Base-by-base conservation (phyloP, 2,329 filamentous ascomycete genomes). In the Beauveria australis region DNA sequence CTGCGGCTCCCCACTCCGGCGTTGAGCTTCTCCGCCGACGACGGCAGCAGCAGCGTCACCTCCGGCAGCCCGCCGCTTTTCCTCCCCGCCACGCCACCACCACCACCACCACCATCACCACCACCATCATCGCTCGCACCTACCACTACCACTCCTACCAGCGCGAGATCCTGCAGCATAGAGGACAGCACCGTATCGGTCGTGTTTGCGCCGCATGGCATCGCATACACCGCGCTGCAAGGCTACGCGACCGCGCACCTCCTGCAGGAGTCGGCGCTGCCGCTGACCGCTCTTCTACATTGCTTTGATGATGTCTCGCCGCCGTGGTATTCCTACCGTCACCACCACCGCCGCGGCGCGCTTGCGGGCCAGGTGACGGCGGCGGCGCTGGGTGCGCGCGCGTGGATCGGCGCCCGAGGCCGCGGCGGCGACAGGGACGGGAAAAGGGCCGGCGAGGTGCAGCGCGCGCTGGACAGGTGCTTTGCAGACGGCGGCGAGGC, bases 121-220 rank as follows among this genome's bases (percentile, higher is more conserved):
- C 37, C 26, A 18, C 8, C 33, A 18, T 24, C 26, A 18, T 4
- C 33, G 1, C 19, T 16, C 33, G 14, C 44, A 46, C 69, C 64
- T 73, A 6, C 12, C 33, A 12, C 30, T 10, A 16, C 33, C 12
- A 37, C 33, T 14, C 33, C 33, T 37, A 37, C 33, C 33, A 16
- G 33, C 12, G 33, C 12, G 5, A 37, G 33, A 37, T 37, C 12
- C 12, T 37, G 33, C 33, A 14, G 33, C 33, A 37, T 14, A 37
- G 12, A 37, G 65, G 73, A 73, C 55, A 69, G 72, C 64, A 79
- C 83, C 2, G 69, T 88, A 22, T 87, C 84, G 1, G 72, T 88
- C 47, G 74, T 89, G 53, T 89, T 85, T 71, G 84, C 84, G 0
- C 86, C 86, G 0, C 85, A 88, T 67, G 86, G 86, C 14, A 80